Evolutionary conservation across 2,329 filamentous ascomycete species (phyloP), one percentile per base, ranked within the genome.

Genomic region (Diaporthe sp.): DNA sequence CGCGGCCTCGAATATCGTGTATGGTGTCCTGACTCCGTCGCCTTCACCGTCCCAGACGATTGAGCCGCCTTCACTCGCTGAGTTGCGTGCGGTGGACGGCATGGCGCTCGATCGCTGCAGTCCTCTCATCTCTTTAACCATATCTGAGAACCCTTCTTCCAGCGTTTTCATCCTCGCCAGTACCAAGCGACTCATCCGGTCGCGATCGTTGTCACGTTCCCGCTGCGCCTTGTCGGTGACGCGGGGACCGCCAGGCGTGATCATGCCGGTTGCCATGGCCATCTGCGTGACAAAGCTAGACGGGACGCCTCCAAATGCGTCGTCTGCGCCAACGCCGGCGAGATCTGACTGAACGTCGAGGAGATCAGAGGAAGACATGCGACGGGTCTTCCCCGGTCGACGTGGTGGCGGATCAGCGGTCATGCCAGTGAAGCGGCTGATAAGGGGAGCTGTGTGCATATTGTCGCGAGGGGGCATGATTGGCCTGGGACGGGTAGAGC

Each of bases 141-240:
- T 93, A 76, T 98, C 95, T 3, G 94, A 90, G 82, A 98, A 96
- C 19, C 95, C 94, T 84, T 98, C 95, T 82, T 98, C 96, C 2
- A 98, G 88, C 10, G 94, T 96, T 82, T 97, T 97, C 95, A 98
- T 98, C 46, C 95, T 89, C 12, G 95, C 95, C 61, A 98, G 87
- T 84, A 98, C 94, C 61, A 98, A 89, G 74, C 95, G 91, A 79
- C 93, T 92, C 89, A 96, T 94, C 55, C 94, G 90, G 80, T 94
- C 93, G 34, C 82, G 90, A 73, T 87, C 86, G 37, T 86, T 86
- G 17, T 84, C 83, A 37, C 82, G 80, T 77, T 86, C 81, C 17
- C 75, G 75, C n/a, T 71, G 75, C 6, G 70, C 75, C 39, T 77
- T 75, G 73, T 81, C 81, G 19, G 78, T 84, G 44, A 79, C 78